These are phyloP conservation scores for Stemphylium vesicarium DNA, from an alignment of 2,329 filamentous ascomycete species.

Conservation along the genomic window DNA sequence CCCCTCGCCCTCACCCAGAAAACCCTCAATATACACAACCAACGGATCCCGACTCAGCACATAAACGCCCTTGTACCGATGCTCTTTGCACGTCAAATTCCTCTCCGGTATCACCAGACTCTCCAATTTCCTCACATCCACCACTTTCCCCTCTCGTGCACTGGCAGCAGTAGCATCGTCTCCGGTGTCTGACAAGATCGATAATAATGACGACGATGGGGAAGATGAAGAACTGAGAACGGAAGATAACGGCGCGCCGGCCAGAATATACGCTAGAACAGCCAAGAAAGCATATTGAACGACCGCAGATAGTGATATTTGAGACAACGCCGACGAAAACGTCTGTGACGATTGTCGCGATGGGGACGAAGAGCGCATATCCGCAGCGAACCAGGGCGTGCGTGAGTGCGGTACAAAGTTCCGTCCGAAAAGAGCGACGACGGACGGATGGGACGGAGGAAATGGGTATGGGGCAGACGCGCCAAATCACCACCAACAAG, in stretches of 20 bases:
- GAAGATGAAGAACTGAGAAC: slow-evolving; percentile 1
- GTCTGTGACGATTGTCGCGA: too few species aligned
- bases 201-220: too few species aligned
- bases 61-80: slow-evolving; percentile 51
- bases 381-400: neutral
- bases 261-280: slow-evolving; percentile 43
- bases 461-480: too few species aligned
- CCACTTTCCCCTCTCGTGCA: neutral
- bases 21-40: slow-evolving; percentile 65
- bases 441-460: too few species aligned
- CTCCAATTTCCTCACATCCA: slow-evolving; percentile 40
- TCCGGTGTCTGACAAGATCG: neutral
- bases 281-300: slow-evolving; percentile 42
- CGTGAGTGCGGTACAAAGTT: too few species aligned
- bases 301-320: slow-evolving; percentile 27
- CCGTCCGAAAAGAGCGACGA: too few species aligned
- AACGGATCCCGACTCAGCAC: slow-evolving; percentile 61
- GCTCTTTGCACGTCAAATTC: slow-evolving; percentile 47
- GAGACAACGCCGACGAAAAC: neutral
- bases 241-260: slow-evolving; percentile 42
- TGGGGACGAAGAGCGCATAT: slow-evolving; percentile 12
- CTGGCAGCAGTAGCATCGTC: neutral
- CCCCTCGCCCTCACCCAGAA: slow-evolving; percentile 57
- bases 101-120: slow-evolving; percentile 50
- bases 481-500: too few species aligned